Conservation (phyloP, 2,329 filamentous ascomycete species). For the Apiospora marii region DNA sequence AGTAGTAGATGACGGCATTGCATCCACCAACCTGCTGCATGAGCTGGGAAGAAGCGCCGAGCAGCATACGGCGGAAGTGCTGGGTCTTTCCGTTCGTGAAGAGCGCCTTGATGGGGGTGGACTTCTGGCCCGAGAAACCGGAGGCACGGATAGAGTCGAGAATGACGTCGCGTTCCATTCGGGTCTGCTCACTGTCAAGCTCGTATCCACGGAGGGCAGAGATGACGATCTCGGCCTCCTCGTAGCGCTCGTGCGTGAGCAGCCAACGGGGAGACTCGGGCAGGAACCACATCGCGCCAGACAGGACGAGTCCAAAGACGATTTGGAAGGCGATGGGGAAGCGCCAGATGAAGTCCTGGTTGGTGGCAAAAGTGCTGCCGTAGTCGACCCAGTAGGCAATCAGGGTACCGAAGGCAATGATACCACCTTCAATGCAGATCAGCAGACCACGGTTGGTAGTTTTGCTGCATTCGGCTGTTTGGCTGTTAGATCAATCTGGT, state of each 20-base stretch:
- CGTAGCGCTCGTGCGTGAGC: constrained; percentile 45
- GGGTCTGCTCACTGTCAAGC: constrained; percentile 62
- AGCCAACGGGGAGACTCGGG: constrained; percentile 35
- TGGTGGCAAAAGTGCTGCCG: constrained; percentile 51
- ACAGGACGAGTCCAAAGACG: constrained; percentile 53
- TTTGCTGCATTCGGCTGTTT: constrained; percentile 52
- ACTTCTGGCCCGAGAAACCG: constrained; percentile 53
- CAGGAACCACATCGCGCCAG: constrained; percentile 52
- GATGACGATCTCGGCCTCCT: constrained; percentile 48
- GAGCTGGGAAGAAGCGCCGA: constrained; percentile 65
- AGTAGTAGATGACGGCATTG: constrained; percentile 68
- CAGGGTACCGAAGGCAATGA: constrained; percentile 53
- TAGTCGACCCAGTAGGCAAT: constrained; percentile 61
- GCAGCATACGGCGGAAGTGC: constrained; percentile 69
- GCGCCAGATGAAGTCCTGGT: constrained; percentile 57
- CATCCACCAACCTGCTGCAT: constrained; percentile 69
- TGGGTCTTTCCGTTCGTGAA: constrained; percentile 70
- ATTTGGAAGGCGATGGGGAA: constrained; percentile 62
- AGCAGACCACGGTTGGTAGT: constrained; percentile 52
- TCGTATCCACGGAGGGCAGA: constrained; percentile 49
- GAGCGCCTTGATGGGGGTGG: constrained; percentile 59
- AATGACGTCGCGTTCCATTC: constrained; percentile 66
- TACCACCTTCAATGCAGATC: constrained; percentile 54
- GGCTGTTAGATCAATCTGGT: background rate
- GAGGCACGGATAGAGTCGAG: constrained; percentile 68